Evolutionary conservation across 306 rosid species (phyloP).

Genomic region (Macrotyloma uniflorum): DNA sequence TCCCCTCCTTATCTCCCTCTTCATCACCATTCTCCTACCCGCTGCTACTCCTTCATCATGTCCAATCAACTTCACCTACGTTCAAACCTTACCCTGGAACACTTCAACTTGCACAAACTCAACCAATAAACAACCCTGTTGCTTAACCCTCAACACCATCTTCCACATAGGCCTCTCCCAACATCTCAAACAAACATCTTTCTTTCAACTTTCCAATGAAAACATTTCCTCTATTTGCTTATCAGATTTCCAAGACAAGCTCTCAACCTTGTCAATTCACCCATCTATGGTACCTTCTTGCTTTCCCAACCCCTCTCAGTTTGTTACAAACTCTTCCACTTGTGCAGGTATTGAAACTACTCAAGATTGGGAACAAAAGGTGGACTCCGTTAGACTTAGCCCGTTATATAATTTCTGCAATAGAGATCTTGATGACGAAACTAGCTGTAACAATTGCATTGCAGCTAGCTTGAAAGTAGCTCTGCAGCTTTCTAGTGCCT

Average conservation of each 20-base stretch:
- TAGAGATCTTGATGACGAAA: slow-evolving; percentile 47
- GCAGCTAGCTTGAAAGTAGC: slow-evolving; percentile 61
- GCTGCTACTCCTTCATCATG: slow-evolving; percentile 45
- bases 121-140: slow-evolving; percentile 48
- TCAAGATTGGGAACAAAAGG: slow-evolving; percentile 56
- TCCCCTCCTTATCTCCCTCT: not conserved
- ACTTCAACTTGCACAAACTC: slow-evolving; percentile 55
- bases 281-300: slow-evolving; percentile 52
- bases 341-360: slow-evolving; percentile 64
- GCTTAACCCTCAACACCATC: slow-evolving; percentile 69
- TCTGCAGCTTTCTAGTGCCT: slow-evolving; percentile 29
- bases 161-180: slow-evolving; percentile 68
- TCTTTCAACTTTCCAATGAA: slow-evolving; percentile 60
- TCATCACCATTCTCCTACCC: slow-evolving; percentile 28
- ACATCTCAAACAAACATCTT: slow-evolving; percentile 59
- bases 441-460: slow-evolving; percentile 53
- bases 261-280: slow-evolving; percentile 42
- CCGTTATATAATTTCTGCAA: slow-evolving; percentile 50
- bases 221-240: slow-evolving; percentile 61
- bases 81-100: slow-evolving; percentile 78
- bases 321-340: slow-evolving; percentile 45
- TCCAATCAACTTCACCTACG: slow-evolving; percentile 72
- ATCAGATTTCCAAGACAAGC: slow-evolving; percentile 45
- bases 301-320: slow-evolving; percentile 54
- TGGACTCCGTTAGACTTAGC: slow-evolving; percentile 33